Base-by-base conservation (phyloP, 208 protist genomes). In the Naegleria lovaniensis region DNA sequence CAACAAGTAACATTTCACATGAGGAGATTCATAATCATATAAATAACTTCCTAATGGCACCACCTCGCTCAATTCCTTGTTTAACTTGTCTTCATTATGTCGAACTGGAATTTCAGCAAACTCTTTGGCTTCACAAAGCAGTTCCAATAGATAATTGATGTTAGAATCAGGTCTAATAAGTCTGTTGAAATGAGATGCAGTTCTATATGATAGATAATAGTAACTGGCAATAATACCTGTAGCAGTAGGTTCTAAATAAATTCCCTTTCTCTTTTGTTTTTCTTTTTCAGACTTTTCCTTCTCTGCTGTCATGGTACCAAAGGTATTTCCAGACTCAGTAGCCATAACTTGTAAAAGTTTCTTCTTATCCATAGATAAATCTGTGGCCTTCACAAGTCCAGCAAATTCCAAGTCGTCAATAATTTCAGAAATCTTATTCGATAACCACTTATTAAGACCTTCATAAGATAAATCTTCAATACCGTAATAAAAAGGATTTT, bases 81-180 rank as follows among this genome's bases (percentile, higher is more conserved):
- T 99, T 9, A 99, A 92, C 88, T 97, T 95, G 92, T 99, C 99
- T 92, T 99, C 99, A 94, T 99, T 99, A 94, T 99, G 99, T 36
- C 99, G 95, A 51, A 99, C 97, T n/a, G 96, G 97, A 36, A 98
- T 90, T 92, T 97, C 96, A 85, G 94, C 95, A 94, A 99, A 99
- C 94, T 99, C 99, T 40, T 97, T 90, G 11, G 97, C 95, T 85
- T 98, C 94, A 92, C 94, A 96, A 16, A 99, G 91, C 0, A 97
- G 91, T 59, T 94, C 92, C 76, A 99, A 93, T 41, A 97, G 92
- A 29, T 22, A 41, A 19, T 19, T 91, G 67, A 94, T 93, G 38
- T 93, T 93, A 59, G 93, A 92, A 52, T 94, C 83, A 3, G 92
- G 93, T 91, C 92, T 51, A 67, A 99, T 94, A 85, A 92, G 91